phyloP scores from a whole-genome alignment of 2,329 filamentous ascomycete species.

The Aureobasidium mangrovei region DNA sequence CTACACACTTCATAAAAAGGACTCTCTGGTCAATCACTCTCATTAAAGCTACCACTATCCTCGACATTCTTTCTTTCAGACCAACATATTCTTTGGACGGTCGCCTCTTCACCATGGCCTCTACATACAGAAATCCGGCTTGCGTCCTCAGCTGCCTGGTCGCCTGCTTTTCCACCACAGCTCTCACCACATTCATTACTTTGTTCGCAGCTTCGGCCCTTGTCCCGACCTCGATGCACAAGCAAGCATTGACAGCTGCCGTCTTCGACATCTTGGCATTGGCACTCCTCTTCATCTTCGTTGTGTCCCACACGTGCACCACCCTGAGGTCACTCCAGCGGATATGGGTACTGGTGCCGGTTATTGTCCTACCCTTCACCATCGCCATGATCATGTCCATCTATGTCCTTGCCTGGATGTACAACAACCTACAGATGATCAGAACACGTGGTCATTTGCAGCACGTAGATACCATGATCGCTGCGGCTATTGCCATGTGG shows the following conservation, averaged over 20 bases:
- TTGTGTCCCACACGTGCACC: constrained; percentile 10
- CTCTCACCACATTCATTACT: constrained; percentile 8
- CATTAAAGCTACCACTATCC: background rate
- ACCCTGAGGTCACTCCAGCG: background rate
- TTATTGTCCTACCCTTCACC: constrained; percentile 13
- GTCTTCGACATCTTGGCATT: constrained; percentile 17
- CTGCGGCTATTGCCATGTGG: constrained; percentile 23
- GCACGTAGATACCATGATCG: constrained; percentile 13
- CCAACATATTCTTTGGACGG: background rate
- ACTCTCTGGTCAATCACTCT: background rate
- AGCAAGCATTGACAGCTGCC: constrained; percentile 17
- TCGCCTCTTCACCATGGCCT: background rate
- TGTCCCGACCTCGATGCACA: background rate
- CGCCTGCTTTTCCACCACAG: constrained; percentile 7
- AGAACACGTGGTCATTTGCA: constrained; percentile 3
- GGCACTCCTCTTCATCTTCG: constrained; percentile 12
- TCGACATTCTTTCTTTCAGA: background rate
- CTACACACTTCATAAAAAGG: background rate
- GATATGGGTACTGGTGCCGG: background rate
- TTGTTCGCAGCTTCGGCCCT: constrained; percentile 14
- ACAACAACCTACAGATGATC: constrained; percentile 1
- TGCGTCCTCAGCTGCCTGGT: constrained; percentile 11
- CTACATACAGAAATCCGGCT: background rate
- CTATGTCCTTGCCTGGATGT: constrained; percentile 17
- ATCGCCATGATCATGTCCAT: constrained; percentile 19